Base-by-base conservation (phyloP, 2,329 filamentous ascomycete genomes). In the Periconia sp. region DNA sequence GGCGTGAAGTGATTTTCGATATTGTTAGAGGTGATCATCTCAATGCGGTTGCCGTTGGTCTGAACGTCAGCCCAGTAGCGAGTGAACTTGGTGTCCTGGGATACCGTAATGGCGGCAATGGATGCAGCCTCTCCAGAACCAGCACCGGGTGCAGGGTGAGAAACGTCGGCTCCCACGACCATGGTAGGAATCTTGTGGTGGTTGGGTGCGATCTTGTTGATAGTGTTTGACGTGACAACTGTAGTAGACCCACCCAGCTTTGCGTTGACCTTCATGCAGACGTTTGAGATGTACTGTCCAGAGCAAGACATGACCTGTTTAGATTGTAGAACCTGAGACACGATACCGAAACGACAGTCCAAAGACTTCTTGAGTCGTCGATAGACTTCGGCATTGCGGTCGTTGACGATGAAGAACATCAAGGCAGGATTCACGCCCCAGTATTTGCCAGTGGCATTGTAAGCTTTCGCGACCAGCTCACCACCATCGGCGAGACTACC, bases 251-350 rank as follows among this genome's bases (percentile, higher is more conserved):
- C 94, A 14, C 94, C 94, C 2, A 99, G 82, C 78, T 99, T 99
- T 3, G 91, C 89, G 64, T 99, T 97, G 60, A 99, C 37, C 78
- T 99, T 99, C 91, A 99, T 94, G 59, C 86, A 84, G 0, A 99
- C 91, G 57, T 99, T 99, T 1, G 90, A 94, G 65, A 90, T 88
- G 74, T 97, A 97, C 65, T 99, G 94, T 0, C 82, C 82, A 19
- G 89, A 85, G 15, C 83, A 84, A 69, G 88, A 88, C 37, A 77
- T 64, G 1, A 93, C 89, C 54, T 95, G 88, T 0, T 77, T 76
- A 2, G 80, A 78, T 60, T 92, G 87, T n/a, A 97, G 69, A 57
- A 92, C 88, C 70, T 97, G 94, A 0, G 91, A 91, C 0, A 91
- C 81, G 14, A 92, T 82, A n/a, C 89, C 92, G 59, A 86, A 92